phyloP scores from a whole-genome alignment of 805 yeast species.

The Pichia occidentalis region DNA sequence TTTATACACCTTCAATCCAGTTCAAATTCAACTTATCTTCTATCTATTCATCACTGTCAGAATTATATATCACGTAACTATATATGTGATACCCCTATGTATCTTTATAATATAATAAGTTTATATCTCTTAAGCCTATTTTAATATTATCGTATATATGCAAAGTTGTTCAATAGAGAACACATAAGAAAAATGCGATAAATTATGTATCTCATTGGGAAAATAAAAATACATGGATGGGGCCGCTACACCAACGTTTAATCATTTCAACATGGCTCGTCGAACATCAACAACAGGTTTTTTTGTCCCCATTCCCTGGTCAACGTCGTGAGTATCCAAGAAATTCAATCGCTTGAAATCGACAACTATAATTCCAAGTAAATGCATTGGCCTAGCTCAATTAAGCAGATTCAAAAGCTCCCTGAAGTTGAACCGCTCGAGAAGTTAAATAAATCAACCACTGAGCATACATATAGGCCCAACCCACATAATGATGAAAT shows the following conservation, averaged over 20 bases:
- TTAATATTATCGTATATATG: background rate
- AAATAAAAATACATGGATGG: too few species aligned
- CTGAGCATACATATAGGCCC: constrained; percentile 15
- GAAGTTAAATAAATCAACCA: constrained; percentile 11
- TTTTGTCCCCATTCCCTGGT: too few species aligned
- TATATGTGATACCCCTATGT: constrained; percentile 8
- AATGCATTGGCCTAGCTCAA: constrained; percentile 31
- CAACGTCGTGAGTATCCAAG: too few species aligned
- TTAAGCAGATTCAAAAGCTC: constrained; percentile 19
- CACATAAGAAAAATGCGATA: too few species aligned
- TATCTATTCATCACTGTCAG: background rate
- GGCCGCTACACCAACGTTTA: too few species aligned
- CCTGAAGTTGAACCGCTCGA: constrained; percentile 24
- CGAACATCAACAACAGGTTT: too few species aligned
- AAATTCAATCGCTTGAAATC: too few species aligned
- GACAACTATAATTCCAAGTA: too few species aligned
- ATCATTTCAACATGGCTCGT: too few species aligned
- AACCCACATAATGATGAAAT: constrained; percentile 26
- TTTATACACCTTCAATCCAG: constrained; percentile 6
- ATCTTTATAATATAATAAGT: constrained; percentile 10
- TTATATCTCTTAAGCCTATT: background rate
- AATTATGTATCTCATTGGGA: too few species aligned
- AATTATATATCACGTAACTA: too few species aligned
- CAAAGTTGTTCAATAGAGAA: too few species aligned
- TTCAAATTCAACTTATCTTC: constrained; percentile 1